These are phyloP conservation scores for Calonectria pseudoturangicola DNA, from an alignment of 2,329 filamentous ascomycete genomes.

Conservation along the genomic window DNA sequence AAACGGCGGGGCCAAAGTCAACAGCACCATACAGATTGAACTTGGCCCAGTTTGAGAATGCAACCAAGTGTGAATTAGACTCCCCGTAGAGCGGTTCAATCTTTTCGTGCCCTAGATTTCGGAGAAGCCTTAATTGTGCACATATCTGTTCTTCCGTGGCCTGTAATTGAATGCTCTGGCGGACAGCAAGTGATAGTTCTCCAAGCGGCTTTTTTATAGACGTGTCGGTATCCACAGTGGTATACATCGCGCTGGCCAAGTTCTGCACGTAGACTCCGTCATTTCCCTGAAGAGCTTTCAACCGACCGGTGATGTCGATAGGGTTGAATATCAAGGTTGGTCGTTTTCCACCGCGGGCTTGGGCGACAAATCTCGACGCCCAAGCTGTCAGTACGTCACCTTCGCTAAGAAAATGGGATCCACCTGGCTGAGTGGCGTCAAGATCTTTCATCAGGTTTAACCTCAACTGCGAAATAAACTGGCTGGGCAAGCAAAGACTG, in stretches of 20 bases:
- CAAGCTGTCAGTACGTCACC: not conserved
- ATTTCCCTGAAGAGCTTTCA: not conserved
- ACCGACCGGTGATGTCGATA: not conserved
- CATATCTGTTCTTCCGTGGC: not conserved
- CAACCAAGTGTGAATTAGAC: not conserved
- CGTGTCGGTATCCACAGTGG: not conserved
- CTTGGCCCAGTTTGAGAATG: conserved; percentile 11
- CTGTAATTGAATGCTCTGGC: not conserved
- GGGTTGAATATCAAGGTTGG: conserved; percentile 3
- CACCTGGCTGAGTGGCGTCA: not conserved
- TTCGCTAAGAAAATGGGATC: not conserved
- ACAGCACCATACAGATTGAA: not conserved
- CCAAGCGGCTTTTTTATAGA: not conserved
- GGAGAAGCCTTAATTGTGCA: not conserved
- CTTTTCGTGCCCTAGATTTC: not conserved
- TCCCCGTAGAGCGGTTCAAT: not conserved
- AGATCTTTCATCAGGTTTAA: not conserved
- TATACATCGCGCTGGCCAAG: conserved; percentile 1
- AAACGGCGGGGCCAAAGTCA: not conserved
- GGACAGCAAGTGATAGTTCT: not conserved
- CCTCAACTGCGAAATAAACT: not conserved
- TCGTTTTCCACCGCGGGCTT: not conserved
- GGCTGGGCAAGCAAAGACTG: not conserved
- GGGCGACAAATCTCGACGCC: conserved; percentile 8
- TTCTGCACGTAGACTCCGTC: not conserved